These are phyloP conservation scores for Aphanomyces invadans DNA, from an alignment of 352 stramenopile species.

Conservation along the genomic window DNA sequence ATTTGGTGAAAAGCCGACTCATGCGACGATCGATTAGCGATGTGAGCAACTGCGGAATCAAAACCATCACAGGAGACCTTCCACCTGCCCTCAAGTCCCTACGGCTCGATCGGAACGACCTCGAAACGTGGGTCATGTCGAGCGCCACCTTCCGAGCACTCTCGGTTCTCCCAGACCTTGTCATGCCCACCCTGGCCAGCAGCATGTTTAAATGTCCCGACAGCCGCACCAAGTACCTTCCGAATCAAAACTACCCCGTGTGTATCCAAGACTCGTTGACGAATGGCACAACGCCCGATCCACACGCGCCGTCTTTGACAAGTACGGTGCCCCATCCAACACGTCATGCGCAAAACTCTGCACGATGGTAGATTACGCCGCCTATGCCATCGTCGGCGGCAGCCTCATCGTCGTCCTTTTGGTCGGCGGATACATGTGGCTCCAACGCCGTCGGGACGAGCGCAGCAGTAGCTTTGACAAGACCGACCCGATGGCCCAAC, in stretches of 20 bases:
- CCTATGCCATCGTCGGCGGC: background rate
- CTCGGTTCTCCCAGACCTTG: background rate
- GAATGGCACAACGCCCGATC: background rate
- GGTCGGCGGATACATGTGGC: background rate
- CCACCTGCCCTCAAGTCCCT: background rate
- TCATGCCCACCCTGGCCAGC: background rate
- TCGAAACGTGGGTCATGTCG: conserved; percentile 6
- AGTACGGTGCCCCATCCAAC: no score
- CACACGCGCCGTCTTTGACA: background rate
- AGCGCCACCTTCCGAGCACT: background rate
- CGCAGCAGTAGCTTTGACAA: background rate
- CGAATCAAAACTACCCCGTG: background rate
- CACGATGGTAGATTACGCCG: background rate
- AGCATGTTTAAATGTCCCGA: background rate
- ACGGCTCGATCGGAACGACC: background rate
- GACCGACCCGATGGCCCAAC: background rate
- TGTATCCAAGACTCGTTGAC: background rate
- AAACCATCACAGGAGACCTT: conserved; percentile 1
- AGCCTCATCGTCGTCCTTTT: background rate
- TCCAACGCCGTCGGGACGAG: background rate
- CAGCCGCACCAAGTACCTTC: background rate
- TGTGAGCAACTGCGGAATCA: conserved; percentile 9
- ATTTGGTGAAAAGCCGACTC: no score
- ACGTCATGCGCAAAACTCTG: background rate
- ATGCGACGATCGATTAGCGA: background rate